Conservation (phyloP, 371 early-diverging fungal species). For the Fennellomyces sp. region DNA sequence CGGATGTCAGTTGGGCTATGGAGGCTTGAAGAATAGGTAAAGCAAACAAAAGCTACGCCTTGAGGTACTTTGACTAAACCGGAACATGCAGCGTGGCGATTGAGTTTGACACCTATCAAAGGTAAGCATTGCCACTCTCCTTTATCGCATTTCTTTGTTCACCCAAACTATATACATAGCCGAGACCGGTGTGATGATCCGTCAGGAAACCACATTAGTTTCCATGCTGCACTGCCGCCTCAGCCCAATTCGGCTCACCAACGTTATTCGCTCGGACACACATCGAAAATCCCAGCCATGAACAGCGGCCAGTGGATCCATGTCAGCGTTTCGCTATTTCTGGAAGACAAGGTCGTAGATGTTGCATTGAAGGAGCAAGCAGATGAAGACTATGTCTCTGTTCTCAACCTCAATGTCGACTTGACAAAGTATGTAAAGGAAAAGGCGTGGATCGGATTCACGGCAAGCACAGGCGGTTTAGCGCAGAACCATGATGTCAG, state of each 20-base stretch:
- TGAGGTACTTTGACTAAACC: background rate
- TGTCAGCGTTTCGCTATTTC: constrained; percentile 20
- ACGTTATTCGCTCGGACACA: constrained; percentile 43
- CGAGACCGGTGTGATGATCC: constrained; percentile 51
- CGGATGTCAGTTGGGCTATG: constrained; percentile 51
- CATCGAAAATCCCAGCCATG: constrained; percentile 38
- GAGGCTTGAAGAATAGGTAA: constrained; percentile 42
- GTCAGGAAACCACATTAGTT: constrained; percentile 53
- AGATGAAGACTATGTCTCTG: constrained; percentile 17
- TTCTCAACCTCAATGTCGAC: constrained; percentile 19
- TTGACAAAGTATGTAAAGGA: constrained; percentile 21
- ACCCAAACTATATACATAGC: constrained; percentile 16
- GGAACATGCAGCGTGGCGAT: constrained; percentile 44
- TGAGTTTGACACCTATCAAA: constrained; percentile 61
- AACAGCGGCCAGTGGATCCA: constrained; percentile 37
- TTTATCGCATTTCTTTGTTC: background rate
- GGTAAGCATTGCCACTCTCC: constrained; percentile 19
- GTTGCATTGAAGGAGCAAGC: constrained; percentile 17
- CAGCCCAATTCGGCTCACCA: constrained; percentile 49
- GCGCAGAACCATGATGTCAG: constrained; percentile 48
- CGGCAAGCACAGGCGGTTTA: constrained; percentile 60
- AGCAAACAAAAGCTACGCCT: background rate
- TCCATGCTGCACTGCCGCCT: constrained; percentile 39
- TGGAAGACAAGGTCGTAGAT: constrained; percentile 8
- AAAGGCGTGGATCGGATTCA: constrained; percentile 47